phyloP scores from a whole-genome alignment of 148 eudicot genomes.

The Silene uniflora region DNA sequence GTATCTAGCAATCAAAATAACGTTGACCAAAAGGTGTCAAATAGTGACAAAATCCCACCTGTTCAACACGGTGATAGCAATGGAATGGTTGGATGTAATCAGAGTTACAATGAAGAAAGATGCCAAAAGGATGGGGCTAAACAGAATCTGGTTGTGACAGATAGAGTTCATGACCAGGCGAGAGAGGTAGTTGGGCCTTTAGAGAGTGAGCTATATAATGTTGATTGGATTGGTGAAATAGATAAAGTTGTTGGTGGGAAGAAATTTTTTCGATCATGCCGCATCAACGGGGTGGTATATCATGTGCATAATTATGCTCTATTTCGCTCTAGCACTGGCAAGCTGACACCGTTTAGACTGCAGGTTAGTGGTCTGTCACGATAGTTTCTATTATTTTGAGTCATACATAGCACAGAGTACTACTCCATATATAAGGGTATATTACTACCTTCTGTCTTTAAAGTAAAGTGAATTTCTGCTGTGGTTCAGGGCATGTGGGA shows the following conservation, averaged over 20 bases:
- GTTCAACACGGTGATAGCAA: conserved; percentile 32
- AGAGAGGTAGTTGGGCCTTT: conserved; percentile 32
- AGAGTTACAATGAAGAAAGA: conserved; percentile 21
- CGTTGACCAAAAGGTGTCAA: conserved; percentile 27
- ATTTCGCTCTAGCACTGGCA: conserved; percentile 38
- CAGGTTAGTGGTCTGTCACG: conserved; percentile 38
- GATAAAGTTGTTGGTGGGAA: conserved; percentile 49
- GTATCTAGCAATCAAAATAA: conserved; percentile 29
- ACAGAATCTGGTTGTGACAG: conserved; percentile 29
- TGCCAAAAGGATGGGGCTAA: conserved; percentile 28
- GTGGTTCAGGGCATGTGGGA: conserved; percentile 93
- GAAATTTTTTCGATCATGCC: conserved; percentile 62
- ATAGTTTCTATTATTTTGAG: neutral
- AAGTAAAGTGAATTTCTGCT: conserved; percentile 3
- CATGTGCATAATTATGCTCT: conserved; percentile 63
- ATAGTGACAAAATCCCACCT: conserved; percentile 27
- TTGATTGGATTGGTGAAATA: conserved; percentile 74
- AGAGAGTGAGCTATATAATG: conserved; percentile 41
- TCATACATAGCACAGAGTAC: neutral
- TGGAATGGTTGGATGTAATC: conserved; percentile 19
- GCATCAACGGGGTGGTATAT: conserved; percentile 57
- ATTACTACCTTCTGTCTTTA: conserved; percentile 1
- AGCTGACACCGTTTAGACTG: conserved; percentile 58
- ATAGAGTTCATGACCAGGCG: conserved; percentile 26
- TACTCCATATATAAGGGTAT: neutral